Evolutionary conservation across 805 yeast genomes (phyloP), one percentile per base, ranked within the genome.

Genomic region (Yamadazyma ubonensis): DNA sequence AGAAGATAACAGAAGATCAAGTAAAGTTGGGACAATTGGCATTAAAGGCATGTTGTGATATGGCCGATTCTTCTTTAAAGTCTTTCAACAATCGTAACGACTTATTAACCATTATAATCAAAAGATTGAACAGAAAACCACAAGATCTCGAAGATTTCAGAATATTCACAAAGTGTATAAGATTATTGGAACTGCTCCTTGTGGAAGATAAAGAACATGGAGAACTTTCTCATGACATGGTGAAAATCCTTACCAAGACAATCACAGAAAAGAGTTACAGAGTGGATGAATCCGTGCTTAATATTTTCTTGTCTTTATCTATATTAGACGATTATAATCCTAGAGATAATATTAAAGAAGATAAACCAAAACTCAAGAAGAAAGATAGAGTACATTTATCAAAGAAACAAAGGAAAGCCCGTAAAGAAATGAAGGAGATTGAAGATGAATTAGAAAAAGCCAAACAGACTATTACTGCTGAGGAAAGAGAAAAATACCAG

Each of bases 381-480:
- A 87, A 89, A 59, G 95, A 93, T 59, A 73, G 96, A 51, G 88
- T 87, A 3, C 96, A 90, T 68, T 65, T 91, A 36, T 81, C 95
- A n/a, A 91, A 91, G 59, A 85, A 85, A 61, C 91, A 91, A 62
- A 75, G 86, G 52, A 93, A 93, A 54, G 83, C 79, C 14, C 76
- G 95, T 47, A 90, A 90, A 58, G 98, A 91, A 57, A 71, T 83
- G 53, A 86, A 84, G 52, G 79, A 74, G 49, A 91, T 93, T 43
- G 98, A 91, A 45, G 87, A 86, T 54, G 99, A 93, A 63, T 71
- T 89, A 79, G 73, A 82, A 49, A 75, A 70, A 47, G 98, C 98
- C 6, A 96, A 93, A 59, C 83, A 80, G 45, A 84, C 90, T 1
- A 83, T 93, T 3, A 83, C 96, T 2, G 82, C 81, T 4, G 93